Conservation (phyloP, 768 basidiomycete genomes). For the Suillus subluteus region DNA sequence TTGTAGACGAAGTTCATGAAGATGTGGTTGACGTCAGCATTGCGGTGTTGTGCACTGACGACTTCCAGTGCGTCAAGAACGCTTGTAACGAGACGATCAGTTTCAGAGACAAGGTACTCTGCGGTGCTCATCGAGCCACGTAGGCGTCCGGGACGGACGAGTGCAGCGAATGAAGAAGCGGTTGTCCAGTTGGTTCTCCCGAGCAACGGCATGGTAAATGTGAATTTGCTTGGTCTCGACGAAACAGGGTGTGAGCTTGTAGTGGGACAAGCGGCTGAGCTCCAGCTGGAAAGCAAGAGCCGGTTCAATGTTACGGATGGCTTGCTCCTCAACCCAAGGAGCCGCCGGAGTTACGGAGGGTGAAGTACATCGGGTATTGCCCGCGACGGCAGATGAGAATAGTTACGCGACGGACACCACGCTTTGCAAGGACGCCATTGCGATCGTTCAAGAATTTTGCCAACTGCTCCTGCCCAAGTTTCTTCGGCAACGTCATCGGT, state of each 20-base stretch:
- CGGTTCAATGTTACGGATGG: constrained; percentile 98
- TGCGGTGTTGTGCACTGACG: constrained; percentile 85
- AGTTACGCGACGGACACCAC: constrained; percentile 90
- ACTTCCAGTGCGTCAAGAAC: constrained; percentile 96
- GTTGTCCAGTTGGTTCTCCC: constrained; percentile 96
- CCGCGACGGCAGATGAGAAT: constrained; percentile 90
- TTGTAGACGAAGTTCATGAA: constrained; percentile 99
- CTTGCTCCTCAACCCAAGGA: constrained; percentile 92
- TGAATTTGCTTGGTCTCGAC: constrained; percentile 98
- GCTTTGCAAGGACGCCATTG: constrained; percentile 59
- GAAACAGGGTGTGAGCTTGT: constrained; percentile 94
- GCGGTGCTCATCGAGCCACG: constrained; percentile 91
- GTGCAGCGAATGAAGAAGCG: constrained; percentile 97
- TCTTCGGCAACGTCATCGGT: constrained; percentile 77
- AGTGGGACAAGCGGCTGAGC: constrained; percentile 93
- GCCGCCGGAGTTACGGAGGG: constrained; percentile 74
- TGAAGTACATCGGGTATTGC: constrained; percentile 94
- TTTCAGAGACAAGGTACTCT: constrained; percentile 99
- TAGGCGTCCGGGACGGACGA: constrained; percentile 94
- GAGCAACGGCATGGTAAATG: constrained; percentile 94
- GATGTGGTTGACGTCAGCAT: constrained; percentile 97
- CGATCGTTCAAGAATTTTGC: constrained; percentile 72
- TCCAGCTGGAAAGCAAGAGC: constrained; percentile 98
- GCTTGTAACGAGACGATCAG: constrained; percentile 92
- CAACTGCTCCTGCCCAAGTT: constrained; percentile 76